phyloP scores from a whole-genome alignment of 1,284 basidiomycete genomes.

The Volvariella volvacea region DNA sequence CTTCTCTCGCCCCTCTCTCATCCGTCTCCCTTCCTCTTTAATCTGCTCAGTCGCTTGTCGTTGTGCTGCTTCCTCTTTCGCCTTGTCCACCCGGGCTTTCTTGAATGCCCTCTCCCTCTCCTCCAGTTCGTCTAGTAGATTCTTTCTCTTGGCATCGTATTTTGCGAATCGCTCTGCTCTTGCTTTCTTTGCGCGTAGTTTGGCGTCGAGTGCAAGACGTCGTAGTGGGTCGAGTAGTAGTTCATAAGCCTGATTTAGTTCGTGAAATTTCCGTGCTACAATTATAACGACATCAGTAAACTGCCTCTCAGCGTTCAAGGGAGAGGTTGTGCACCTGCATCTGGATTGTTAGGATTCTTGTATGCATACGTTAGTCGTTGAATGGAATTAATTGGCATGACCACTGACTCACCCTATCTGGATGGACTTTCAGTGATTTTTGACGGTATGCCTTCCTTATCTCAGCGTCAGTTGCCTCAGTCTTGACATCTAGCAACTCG shows the following conservation, averaged over 20 bases:
- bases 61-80: constrained; percentile 46
- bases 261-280: constrained; percentile 77
- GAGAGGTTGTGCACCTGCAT: constrained; percentile 53
- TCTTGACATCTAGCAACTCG: constrained; percentile 59
- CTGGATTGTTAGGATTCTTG: constrained; percentile 74
- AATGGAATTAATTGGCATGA: constrained; percentile 3
- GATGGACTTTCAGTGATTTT: constrained; percentile 82
- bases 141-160: constrained; percentile 77
- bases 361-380: constrained; percentile 11
- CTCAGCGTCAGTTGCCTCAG: constrained; percentile 74
- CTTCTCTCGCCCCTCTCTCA: constrained; percentile 64
- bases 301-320: not conserved
- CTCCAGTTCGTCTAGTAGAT: constrained; percentile 79
- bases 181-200: constrained; percentile 66
- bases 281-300: not conserved
- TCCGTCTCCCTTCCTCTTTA: constrained; percentile 68
- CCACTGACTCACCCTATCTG: constrained; percentile 56
- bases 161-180: constrained; percentile 67
- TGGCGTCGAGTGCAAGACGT: constrained; percentile 78
- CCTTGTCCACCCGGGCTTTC: constrained; percentile 57
- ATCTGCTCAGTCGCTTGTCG: constrained; percentile 68
- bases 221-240: constrained; percentile 80
- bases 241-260: constrained; percentile 81
- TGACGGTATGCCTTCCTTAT: constrained; percentile 82
- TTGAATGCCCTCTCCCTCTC: constrained; percentile 78